Evolutionary conservation across 306 rosid species (phyloP).

Genomic region (Trichosanthes cucumerina): DNA sequence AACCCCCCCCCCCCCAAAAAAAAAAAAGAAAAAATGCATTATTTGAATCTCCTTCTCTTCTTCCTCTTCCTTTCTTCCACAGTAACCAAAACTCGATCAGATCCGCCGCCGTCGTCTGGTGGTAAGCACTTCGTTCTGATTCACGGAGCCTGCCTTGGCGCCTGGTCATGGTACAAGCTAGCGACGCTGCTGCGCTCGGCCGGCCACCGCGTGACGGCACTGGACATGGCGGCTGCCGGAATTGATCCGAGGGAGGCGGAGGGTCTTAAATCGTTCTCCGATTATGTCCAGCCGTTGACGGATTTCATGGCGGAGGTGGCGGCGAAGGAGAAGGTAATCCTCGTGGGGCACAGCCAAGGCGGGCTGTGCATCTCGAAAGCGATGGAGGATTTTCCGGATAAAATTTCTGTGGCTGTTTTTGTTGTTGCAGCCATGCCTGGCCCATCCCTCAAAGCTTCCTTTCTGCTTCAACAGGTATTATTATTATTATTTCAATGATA

Average conservation of each 20-base stretch:
- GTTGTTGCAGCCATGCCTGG: conserved; percentile 32
- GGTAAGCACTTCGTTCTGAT: conserved; percentile 30
- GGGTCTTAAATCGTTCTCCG: conserved; percentile 17
- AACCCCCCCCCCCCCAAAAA: background rate
- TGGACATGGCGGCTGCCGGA: conserved; percentile 32
- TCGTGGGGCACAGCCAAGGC: conserved; percentile 42
- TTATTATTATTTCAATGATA: background rate
- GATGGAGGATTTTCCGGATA: conserved; percentile 26
- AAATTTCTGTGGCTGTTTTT: conserved; percentile 26
- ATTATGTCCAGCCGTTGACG: conserved; percentile 27
- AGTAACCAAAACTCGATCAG: background rate
- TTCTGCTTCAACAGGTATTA: conserved; percentile 10
- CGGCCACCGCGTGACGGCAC: conserved; percentile 27
- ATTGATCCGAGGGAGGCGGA: conserved; percentile 10
- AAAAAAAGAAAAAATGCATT: background rate
- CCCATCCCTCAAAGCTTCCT: background rate
- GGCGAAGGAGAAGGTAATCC: conserved; percentile 22
- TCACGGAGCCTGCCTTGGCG: conserved; percentile 46
- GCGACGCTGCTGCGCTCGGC: conserved; percentile 8
- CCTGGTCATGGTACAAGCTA: conserved; percentile 45
- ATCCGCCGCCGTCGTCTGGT: background rate
- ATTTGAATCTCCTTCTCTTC: background rate
- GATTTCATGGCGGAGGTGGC: conserved; percentile 20
- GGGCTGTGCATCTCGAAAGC: conserved; percentile 34
- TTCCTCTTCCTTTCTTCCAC: background rate